phyloP scores from a whole-genome alignment of 176 grass and related monocot genomes.

The Oryza coarctata region DNA sequence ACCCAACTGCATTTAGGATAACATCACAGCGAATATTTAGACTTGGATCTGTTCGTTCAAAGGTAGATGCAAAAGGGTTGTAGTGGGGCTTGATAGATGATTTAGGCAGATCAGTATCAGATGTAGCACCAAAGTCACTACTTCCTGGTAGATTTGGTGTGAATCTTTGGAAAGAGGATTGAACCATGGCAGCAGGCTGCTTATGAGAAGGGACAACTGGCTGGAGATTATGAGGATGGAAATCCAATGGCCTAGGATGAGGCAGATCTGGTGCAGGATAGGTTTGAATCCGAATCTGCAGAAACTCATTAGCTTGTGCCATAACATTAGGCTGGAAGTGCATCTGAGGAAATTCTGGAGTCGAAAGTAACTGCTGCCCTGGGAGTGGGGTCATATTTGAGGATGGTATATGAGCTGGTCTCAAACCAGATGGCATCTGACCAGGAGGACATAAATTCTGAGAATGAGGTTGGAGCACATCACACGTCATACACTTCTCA shows the following conservation, averaged over 20 bases:
- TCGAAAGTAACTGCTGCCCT: slow-evolving; percentile 30
- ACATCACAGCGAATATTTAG: slow-evolving; percentile 39
- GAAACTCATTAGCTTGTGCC: slow-evolving; percentile 42
- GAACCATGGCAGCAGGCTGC: slow-evolving; percentile 44
- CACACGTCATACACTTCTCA: slow-evolving; percentile 1
- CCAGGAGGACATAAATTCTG: slow-evolving; percentile 42
- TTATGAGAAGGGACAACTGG: slow-evolving; percentile 40
- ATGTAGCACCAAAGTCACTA: slow-evolving; percentile 45
- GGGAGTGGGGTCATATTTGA: slow-evolving; percentile 29
- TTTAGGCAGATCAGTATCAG: slow-evolving; percentile 51
- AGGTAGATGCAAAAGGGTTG: slow-evolving; percentile 98
- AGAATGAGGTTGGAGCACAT: slow-evolving; percentile 24
- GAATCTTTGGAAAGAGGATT: slow-evolving; percentile 44
- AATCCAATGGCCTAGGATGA: slow-evolving; percentile 39
- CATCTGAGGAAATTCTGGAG: slow-evolving; percentile 33
- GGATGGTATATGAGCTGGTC: slow-evolving; percentile 6
- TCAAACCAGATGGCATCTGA: slow-evolving; percentile 5
- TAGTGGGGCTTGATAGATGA: slow-evolving; percentile 81
- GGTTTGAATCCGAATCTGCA: slow-evolving; percentile 45
- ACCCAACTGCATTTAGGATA: slow-evolving; percentile 44
- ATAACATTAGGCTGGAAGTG: slow-evolving; percentile 53
- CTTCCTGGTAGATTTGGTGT: slow-evolving; percentile 51
- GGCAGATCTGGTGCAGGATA: slow-evolving; percentile 37
- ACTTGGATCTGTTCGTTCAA: slow-evolving; percentile 64
- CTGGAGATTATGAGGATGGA: slow-evolving; percentile 40